A percentile compares a stretch with the other conserved stretches of the same genome.
Evolutionary conservation across 176 grass and related monocot genomes (phyloP).

Genomic region (Oryza nivara): DNA sequence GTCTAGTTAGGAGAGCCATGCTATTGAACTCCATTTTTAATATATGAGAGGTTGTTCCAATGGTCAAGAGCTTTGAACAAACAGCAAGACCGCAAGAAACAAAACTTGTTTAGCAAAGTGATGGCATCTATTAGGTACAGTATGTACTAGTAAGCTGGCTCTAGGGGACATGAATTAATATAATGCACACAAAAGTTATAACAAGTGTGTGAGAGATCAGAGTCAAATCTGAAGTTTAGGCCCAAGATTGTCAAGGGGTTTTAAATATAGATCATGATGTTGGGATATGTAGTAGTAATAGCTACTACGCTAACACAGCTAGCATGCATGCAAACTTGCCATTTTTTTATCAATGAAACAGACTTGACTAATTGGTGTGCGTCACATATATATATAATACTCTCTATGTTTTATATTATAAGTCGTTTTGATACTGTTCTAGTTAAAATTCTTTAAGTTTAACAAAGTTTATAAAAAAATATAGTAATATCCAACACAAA

Average conservation of each 20-base stretch:
- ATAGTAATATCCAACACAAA: no score
- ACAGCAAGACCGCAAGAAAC: constrained; percentile 43
- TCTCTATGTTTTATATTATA: no score
- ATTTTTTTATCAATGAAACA: not conserved
- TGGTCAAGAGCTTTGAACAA: constrained; percentile 48
- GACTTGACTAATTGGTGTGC: constrained; percentile 32
- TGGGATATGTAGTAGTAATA: not conserved
- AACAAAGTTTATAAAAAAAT: no score
- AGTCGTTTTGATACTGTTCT: no score
- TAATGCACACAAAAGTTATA: constrained; percentile 5
- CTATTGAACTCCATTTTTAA: constrained; percentile 8
- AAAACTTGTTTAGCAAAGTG: constrained; percentile 33
- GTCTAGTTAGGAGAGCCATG: constrained; percentile 17
- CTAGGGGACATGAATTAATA: constrained; percentile 9
- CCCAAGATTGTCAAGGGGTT: constrained; percentile 26
- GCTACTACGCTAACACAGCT: not conserved
- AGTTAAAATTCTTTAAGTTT: no score
- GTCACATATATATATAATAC: not conserved
- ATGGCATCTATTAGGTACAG: constrained; percentile 26
- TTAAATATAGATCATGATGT: constrained; percentile 24
- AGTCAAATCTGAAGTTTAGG: constrained; percentile 35
- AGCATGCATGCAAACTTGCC: not conserved
- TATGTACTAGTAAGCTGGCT: not conserved
- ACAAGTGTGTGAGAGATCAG: constrained; percentile 1
- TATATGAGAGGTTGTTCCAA: constrained; percentile 29